A percentile compares a stretch with the other conserved stretches of the same genome.
Conservation (phyloP, 2,329 filamentous ascomycete genomes). For the Cladosporium sp. region DNA sequence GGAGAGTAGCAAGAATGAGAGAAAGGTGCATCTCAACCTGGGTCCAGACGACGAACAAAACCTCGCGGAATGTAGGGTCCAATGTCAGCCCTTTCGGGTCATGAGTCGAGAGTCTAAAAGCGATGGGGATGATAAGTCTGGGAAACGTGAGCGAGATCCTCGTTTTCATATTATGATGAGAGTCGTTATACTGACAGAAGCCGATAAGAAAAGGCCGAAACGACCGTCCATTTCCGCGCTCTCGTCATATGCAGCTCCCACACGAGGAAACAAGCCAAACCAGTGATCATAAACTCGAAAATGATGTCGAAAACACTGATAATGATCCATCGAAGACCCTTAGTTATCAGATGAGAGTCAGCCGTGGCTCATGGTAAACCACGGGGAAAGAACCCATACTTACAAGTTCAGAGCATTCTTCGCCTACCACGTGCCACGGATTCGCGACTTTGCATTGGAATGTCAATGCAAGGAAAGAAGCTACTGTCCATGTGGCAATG, state of each 20-base stretch:
- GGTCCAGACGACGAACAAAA: conserved; percentile 15
- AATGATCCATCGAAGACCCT: conserved; percentile 30
- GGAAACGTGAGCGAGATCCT: no score
- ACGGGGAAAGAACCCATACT: background rate
- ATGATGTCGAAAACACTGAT: conserved; percentile 38
- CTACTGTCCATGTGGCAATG: conserved; percentile 12
- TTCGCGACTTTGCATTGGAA: conserved; percentile 15
- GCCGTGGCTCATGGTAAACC: no score
- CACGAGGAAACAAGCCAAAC: conserved; percentile 12
- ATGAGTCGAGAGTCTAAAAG: conserved; percentile 13
- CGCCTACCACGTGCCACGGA: conserved; percentile 12
- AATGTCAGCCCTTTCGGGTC: background rate
- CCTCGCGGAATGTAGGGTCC: conserved; percentile 15
- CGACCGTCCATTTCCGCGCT: conserved; percentile 7
- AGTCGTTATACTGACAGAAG: conserved; percentile 10
- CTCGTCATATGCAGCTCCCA: conserved; percentile 13
- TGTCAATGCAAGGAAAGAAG: conserved; percentile 15
- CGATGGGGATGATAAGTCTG: conserved; percentile 14
- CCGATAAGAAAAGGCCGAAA: conserved; percentile 16
- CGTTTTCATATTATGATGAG: no score
- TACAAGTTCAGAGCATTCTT: conserved; percentile 5
- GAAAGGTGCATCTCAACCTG: conserved; percentile 18
- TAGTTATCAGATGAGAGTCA: no score
- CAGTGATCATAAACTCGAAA: conserved; percentile 30
- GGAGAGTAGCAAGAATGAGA: conserved; percentile 17